These are phyloP conservation scores for Fusarium musae DNA, from an alignment of 2,329 filamentous ascomycete genomes.

Conservation along the genomic window DNA sequence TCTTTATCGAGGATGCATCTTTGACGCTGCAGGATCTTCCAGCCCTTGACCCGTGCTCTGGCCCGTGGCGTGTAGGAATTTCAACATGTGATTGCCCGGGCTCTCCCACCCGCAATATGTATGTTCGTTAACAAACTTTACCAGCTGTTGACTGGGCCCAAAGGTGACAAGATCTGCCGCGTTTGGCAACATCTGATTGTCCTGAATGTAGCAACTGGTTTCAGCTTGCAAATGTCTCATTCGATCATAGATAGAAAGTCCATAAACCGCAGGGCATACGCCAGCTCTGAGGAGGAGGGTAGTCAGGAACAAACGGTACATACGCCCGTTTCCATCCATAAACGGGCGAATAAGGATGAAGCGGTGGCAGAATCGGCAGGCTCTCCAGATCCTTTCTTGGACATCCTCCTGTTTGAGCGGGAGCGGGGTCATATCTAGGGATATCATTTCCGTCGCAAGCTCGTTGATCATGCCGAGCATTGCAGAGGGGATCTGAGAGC, in stretches of 20 bases:
- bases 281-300: conserved; percentile 45
- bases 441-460: conserved; percentile 29
- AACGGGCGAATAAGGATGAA: conserved; percentile 53
- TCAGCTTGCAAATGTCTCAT: too few relatives aligned
- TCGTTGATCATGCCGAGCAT: conserved; percentile 39
- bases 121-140: not conserved
- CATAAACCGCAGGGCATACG: not conserved
- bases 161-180: not conserved
- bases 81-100: not conserved
- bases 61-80: not conserved
- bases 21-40: too few relatives aligned
- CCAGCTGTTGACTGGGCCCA: not conserved
- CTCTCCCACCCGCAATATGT: not conserved
- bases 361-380: conserved; percentile 43
- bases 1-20: not conserved
- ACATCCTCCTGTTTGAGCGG: too few relatives aligned
- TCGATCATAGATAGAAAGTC: not conserved
- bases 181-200: too few relatives aligned
- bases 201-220: too few relatives aligned
- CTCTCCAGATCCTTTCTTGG: not conserved
- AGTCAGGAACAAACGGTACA: conserved; percentile 50
- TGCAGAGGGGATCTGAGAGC: not conserved
- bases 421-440: too few relatives aligned
- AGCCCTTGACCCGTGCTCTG: too few relatives aligned
- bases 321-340: conserved; percentile 50